These are phyloP conservation scores for Arxiozyma bovina DNA, from an alignment of 1,139 yeast species.

Conservation along the genomic window DNA sequence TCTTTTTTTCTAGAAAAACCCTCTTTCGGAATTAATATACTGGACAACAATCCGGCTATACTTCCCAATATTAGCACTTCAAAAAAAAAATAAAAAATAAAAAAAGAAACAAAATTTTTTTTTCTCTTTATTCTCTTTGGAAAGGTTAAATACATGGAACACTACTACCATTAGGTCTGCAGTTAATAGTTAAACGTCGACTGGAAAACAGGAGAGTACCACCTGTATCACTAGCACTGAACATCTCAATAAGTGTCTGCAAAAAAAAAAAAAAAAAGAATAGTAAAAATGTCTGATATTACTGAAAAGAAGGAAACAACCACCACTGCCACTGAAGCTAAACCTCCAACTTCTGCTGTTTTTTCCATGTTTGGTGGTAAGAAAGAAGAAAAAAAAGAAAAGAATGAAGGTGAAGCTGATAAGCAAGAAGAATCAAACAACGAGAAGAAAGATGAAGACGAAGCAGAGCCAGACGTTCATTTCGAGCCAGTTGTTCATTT, in stretches of 20 bases:
- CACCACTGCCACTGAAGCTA: conserved; percentile 14
- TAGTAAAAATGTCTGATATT: conserved; percentile 27
- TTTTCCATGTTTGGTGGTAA: conserved; percentile 89
- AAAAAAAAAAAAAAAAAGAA: too few species aligned
- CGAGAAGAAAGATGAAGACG: conserved; percentile 43
- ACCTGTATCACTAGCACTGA: not conserved
- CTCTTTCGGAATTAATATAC: not conserved
- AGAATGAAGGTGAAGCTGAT: conserved; percentile 11
- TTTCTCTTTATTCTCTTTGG: not conserved
- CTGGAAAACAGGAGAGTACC: not conserved
- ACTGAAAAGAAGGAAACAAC: conserved; percentile 8
- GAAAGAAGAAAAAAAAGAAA: conserved; percentile 43
- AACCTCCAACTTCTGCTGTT: conserved; percentile 64
- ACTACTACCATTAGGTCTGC: not conserved
- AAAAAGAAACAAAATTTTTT: too few species aligned
- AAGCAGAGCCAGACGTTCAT: conserved; percentile 85
- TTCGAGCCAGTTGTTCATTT: conserved; percentile 93
- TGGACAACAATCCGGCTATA: not conserved
- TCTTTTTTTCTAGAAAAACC: not conserved
- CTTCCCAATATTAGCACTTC: not conserved
- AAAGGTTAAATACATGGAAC: not conserved
- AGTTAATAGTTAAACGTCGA: not conserved
- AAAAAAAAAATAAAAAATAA: too few species aligned
- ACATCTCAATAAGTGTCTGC: not conserved
- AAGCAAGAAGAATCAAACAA: conserved; percentile 31